These are phyloP conservation scores for Prototheca stagnorum DNA, from an alignment of 163 green algal genomes.

Conservation along the genomic window DNA sequence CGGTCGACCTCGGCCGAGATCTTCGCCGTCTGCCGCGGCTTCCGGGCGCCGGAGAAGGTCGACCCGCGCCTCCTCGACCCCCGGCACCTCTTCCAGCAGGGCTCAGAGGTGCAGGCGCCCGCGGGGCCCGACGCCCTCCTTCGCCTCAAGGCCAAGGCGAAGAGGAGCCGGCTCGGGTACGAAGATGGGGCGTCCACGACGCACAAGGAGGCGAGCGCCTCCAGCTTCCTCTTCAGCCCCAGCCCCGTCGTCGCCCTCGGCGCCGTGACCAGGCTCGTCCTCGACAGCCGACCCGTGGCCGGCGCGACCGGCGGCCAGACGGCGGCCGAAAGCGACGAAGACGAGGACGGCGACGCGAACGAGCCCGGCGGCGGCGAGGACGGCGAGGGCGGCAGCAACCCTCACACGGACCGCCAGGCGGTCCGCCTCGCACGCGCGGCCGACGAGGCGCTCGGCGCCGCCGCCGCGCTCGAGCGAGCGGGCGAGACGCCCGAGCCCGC, in stretches of 20 bases:
- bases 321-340: background rate
- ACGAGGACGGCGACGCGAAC: background rate
- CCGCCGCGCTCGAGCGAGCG: background rate
- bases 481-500: background rate
- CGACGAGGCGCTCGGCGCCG: background rate
- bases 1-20: slow-evolving; percentile 92
- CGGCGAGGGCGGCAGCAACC: no score
- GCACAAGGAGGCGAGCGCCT: slow-evolving; percentile 34
- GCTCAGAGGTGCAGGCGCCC: slow-evolving; percentile 37
- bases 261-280: slow-evolving; percentile 17
- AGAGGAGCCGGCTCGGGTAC: slow-evolving; percentile 73
- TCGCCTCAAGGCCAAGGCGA: slow-evolving; percentile 69
- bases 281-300: background rate
- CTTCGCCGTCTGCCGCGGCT: slow-evolving; percentile 91
- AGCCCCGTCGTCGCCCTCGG: slow-evolving; percentile 66
- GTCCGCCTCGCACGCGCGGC: no score
- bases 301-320: no score
- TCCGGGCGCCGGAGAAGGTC: slow-evolving; percentile 93
- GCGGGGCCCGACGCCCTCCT: slow-evolving; percentile 69
- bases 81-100: slow-evolving; percentile 75
- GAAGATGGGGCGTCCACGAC: slow-evolving; percentile 64
- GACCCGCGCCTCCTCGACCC: slow-evolving; percentile 89
- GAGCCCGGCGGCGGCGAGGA: background rate
- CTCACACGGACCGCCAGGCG: no score
- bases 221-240: slow-evolving; percentile 47